Evolutionary conservation across 169 alveolate species (phyloP).

Genomic region (Plasmodium chabaudi): DNA sequence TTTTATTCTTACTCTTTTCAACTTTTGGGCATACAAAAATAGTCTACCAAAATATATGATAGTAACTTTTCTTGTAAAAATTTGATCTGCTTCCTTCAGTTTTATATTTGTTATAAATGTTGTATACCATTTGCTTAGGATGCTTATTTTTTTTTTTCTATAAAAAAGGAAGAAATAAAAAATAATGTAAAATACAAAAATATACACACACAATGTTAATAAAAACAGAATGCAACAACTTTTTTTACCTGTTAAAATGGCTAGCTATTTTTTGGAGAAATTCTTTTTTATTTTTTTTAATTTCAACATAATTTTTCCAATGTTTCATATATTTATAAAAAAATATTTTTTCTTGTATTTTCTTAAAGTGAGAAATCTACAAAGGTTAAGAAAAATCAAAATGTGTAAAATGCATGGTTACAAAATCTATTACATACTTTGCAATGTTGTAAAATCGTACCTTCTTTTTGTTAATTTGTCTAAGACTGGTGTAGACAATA

Average conservation of each 20-base stretch:
- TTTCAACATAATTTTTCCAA: slow-evolving; percentile 35
- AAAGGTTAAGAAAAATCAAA: background rate
- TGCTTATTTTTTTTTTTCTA: slow-evolving; percentile 34
- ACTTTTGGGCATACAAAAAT: slow-evolving; percentile 15
- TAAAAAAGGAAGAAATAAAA: too few relatives aligned
- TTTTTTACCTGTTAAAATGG: slow-evolving; percentile 42
- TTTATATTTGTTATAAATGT: slow-evolving; percentile 19
- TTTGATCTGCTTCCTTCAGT: slow-evolving; percentile 25
- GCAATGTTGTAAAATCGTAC: background rate
- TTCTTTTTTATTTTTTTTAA: slow-evolving; percentile 11
- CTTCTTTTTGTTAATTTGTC: slow-evolving; percentile 25
- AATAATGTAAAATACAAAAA: too few relatives aligned
- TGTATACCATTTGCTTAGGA: slow-evolving; percentile 62
- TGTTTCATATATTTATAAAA: slow-evolving; percentile 1
- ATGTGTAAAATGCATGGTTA: too few relatives aligned
- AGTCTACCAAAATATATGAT: background rate
- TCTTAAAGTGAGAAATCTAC: slow-evolving; percentile 31
- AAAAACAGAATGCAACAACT: background rate
- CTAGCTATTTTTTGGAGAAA: slow-evolving; percentile 25
- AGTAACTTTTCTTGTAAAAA: slow-evolving; percentile 9
- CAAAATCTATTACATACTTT: too few relatives aligned
- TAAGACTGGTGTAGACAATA: slow-evolving; percentile 1
- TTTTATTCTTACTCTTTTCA: slow-evolving; percentile 47
- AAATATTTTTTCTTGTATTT: slow-evolving; percentile 17
- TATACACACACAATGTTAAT: too few relatives aligned